Base-by-base conservation (phyloP, 2,329 filamentous ascomycete species). In the Neofusicoccum laricinum region DNA sequence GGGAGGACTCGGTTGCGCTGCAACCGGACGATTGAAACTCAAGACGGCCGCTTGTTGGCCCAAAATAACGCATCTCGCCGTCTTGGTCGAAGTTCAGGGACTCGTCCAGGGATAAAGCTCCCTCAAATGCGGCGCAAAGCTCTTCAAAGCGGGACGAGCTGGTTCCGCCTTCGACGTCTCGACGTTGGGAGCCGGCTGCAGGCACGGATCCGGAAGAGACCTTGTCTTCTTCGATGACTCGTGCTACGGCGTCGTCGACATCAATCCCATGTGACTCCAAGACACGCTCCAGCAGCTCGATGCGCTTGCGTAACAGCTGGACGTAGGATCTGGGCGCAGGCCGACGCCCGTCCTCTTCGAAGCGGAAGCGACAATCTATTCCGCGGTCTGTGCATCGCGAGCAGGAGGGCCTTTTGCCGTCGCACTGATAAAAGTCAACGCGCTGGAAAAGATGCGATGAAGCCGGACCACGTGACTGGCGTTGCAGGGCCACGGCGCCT, bases 291-390 rank as follows among this genome's bases (percentile, higher is more conserved):
- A 77, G 63, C 3, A 73, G 58, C 25, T 72, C 69, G 32, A 77
- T 75, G 2, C 75, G 69, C 21, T 71, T 70, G 5, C 73, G 72
- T 34, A 77, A 62, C 53, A 77, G 69, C 38, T 75, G 69, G 2
- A 77, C 75, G 59, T 77, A 77, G 0, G 74, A 72, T 65, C 75
- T 76, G 1, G 75, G 70, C 0, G 74, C 74, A 0, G 75, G 74
- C n/a, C 74, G 71, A 21, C 76, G 72, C 2, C 73, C 72, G 61
- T 77, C 75, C 46, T 75, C 73, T 8, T 71, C 69, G 1, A 66
- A 71, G 1, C 69, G 71, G 63, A 72, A 77, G 40, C 70, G 69
- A 50, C 76, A 79, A 5, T 67, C 64, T 7, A 75, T 62, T 4
- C 67, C 68, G 19, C 72, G 71, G n/a, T 69, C 70, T 15, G 71